Evolutionary conservation across 805 yeast genomes (phyloP), one percentile per base, ranked within the genome.

Genomic region (Cyberlindnera sargentensis): DNA sequence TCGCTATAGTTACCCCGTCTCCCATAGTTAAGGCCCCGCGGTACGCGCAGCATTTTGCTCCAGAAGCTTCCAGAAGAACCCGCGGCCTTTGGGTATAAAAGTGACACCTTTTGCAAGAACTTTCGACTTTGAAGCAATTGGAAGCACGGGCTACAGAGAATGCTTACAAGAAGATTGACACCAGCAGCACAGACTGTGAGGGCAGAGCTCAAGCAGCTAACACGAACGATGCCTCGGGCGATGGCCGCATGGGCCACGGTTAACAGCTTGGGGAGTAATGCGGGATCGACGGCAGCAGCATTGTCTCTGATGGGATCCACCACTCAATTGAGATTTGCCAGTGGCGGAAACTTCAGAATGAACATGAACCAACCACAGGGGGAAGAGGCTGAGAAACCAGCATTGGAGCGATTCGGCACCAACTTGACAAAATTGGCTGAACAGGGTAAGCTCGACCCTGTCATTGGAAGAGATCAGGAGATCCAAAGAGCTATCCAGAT

Each of bases 381-480:
- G 53, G 54, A 68, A 54, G 72, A 71, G 59, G 52, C 71, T 54
- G 55, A 70, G 23, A 73, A 80, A 48, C 84, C 91, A 1, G 95
- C 97, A 0, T 66, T 91, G 47, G 88, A 88, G 53, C 80, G 82
- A 57, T 91, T 68, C 60, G 99, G 96, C 24, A 76, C 84, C 0
- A 91, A 93, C 61, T 66, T 91, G 48, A 93, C 98, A 1, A 79
- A 82, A 45, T 62, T 91, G 51, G 99, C 99, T 2, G 73, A 75
- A 48, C 86, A 85, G 43, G 98, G 98, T 28, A 87, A 87, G 55
- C 70, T 91, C 33, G 99, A 91, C 57, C 99, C 99, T 0, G 98
- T 93, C 24, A 93, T 91, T 56, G 99, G 99, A 3, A 73, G 98
- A 49, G 98, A 93, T 57, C 96, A 90, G 49, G 98, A 93, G 60